Conservation (phyloP, 768 basidiomycete genomes). For the Chalciporus piperatus region DNA sequence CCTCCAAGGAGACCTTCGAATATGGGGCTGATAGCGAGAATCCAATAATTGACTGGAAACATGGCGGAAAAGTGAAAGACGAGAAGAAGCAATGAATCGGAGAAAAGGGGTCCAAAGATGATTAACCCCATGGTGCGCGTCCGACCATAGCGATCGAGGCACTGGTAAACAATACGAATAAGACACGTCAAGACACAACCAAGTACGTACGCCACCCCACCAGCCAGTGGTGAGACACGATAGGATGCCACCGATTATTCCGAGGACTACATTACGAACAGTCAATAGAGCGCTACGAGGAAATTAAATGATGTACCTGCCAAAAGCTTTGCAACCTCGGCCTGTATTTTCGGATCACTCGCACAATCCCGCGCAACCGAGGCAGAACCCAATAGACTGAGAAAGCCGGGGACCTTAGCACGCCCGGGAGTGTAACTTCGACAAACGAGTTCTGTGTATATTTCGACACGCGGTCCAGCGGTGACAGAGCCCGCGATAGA, state of each 20-base stretch:
- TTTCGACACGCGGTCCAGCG: slow-evolving; percentile 2
- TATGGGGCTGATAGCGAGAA: not conserved
- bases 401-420: not conserved
- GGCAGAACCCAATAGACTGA: not conserved
- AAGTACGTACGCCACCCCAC: slow-evolving; percentile 2
- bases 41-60: not conserved
- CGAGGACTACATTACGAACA: not conserved
- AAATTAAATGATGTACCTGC: not conserved
- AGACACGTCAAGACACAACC: not conserved
- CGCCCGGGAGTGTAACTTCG: not conserved
- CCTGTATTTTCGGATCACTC: not conserved
- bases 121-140: slow-evolving; percentile 1
- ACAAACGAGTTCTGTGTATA: slow-evolving; percentile 5
- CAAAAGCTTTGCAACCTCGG: not conserved
- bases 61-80: not conserved
- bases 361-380: not conserved
- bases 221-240: slow-evolving; percentile 2
- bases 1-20: slow-evolving; percentile 1
- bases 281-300: not conserved
- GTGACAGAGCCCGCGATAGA: not conserved
- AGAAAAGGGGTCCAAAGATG: slow-evolving; percentile 1
- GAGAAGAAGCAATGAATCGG: not conserved
- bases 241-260: slow-evolving; percentile 2
- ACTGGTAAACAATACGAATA: not conserved
- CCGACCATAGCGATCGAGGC: not conserved